These are phyloP conservation scores for Hygrocybe coccinea DNA, from an alignment of 768 basidiomycete genomes.

Conservation along the genomic window DNA sequence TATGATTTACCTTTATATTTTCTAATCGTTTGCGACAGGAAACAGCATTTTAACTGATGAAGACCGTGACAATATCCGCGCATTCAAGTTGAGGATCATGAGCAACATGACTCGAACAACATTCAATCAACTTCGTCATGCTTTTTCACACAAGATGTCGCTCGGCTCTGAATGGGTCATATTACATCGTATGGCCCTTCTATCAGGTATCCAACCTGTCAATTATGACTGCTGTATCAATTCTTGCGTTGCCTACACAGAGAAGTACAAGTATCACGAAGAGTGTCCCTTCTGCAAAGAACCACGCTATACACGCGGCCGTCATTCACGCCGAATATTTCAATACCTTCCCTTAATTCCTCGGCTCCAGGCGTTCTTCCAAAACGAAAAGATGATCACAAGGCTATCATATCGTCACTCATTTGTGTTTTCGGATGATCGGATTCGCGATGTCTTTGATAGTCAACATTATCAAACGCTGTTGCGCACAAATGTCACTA, in stretches of 20 bases:
- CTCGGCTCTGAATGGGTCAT: conserved; percentile 25
- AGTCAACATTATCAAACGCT: conserved; percentile 24
- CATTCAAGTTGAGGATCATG: background rate
- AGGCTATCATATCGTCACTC: conserved; percentile 14
- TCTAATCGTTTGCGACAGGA: conserved; percentile 7
- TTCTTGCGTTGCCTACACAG: conserved; percentile 30
- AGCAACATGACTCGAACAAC: conserved; percentile 20
- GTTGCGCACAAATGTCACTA: conserved; percentile 14
- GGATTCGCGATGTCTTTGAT: conserved; percentile 35
- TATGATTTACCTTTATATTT: background rate
- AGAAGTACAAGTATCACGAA: conserved; percentile 8
- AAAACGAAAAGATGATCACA: conserved; percentile 3
- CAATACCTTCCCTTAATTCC: conserved; percentile 29
- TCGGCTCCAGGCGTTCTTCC: conserved; percentile 22
- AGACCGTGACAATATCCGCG: conserved; percentile 15
- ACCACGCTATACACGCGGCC: conserved; percentile 2
- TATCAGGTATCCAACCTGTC: conserved; percentile 27
- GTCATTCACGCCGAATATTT: conserved; percentile 17
- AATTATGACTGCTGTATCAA: conserved; percentile 33
- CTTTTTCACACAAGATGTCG: conserved; percentile 21
- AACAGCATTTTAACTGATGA: conserved; percentile 15
- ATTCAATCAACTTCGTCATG: conserved; percentile 24
- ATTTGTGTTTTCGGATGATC: conserved; percentile 5
- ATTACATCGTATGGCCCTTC: conserved; percentile 17
- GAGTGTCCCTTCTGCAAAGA: conserved; percentile 24